Percentiles rank a stretch among this genome's conserved stretches.
Conservation (phyloP, 495 filamentous ascomycete genomes). For the Astrothelium macrocarpum region DNA sequence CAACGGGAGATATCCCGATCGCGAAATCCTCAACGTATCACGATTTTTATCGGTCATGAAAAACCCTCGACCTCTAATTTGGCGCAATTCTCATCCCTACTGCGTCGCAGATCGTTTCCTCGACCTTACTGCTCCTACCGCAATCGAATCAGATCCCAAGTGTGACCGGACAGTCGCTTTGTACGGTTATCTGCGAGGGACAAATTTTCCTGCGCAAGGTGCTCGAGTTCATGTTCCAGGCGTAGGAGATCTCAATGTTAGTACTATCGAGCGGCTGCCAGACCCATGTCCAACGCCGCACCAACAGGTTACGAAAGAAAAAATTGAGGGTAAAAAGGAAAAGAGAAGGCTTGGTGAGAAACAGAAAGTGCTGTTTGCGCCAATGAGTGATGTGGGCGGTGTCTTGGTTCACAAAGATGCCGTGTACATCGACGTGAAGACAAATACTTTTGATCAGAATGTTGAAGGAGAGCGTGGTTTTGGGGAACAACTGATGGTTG, state of each 20-base stretch:
- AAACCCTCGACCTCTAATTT: constrained; percentile 89
- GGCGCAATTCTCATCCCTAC: constrained; percentile 94
- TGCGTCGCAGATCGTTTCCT: constrained; percentile 85
- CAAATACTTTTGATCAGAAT: constrained; percentile 66
- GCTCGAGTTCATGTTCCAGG: constrained; percentile 88
- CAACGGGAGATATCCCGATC: constrained; percentile 92
- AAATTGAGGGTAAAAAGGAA: constrained; percentile 66
- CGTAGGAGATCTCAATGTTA: constrained; percentile 84
- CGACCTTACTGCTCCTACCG: constrained; percentile 85
- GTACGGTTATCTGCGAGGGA: constrained; percentile 91
- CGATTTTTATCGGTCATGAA: constrained; percentile 98
- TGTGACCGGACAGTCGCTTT: constrained; percentile 84
- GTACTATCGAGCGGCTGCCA: constrained; percentile 71
- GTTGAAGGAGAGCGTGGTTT: constrained; percentile 64
- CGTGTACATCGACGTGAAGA: constrained; percentile 69
- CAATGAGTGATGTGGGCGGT: constrained; percentile 95
- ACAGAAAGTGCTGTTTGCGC: constrained; percentile 88
- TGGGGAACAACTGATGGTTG: constrained; percentile 87
- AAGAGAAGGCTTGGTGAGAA: constrained; percentile 80
- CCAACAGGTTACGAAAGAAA: constrained; percentile 75
- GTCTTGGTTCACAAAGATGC: constrained; percentile 75
- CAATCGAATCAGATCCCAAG: constrained; percentile 75
- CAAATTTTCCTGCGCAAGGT: constrained; percentile 81
- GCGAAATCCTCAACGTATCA: constrained; percentile 90
- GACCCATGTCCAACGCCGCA: constrained; percentile 93